Base-by-base conservation (phyloP, 192 early-diverging fungal species). In the Podochytrium sp. region DNA sequence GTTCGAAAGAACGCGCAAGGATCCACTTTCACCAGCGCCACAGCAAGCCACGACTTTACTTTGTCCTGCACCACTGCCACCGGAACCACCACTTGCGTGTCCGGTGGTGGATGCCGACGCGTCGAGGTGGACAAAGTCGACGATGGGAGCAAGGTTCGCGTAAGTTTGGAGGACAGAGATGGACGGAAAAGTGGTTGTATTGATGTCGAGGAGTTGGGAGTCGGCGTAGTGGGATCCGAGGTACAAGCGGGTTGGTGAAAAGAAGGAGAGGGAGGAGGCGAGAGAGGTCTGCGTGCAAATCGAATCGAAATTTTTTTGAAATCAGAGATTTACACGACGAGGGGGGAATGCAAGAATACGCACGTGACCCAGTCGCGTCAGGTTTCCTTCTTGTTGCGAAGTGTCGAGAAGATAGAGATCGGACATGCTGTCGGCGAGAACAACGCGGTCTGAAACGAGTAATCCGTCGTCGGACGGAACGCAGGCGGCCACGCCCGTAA, bases 171-270 rank as follows among this genome's bases (percentile, higher is more conserved):
- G 35, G 5, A 89, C 73, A 35, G 90, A 82, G 0, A 96, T n/a
- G 39, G 34, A 14, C 29, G 30, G 79, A 90, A 6, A 73, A 23
- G 34, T 82, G 71, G 2, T 65, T 27, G 5, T 32, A 35, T 14
- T 77, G 34, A 98, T 78, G n/a, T 86, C 63, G 2, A 93, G 78
- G 3, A 98, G 79, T 59, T 91, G 82, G 18, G 96, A 95, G 76
- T 98, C 95, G 10, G 91, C 94, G 51, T 84, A 89, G 67, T 92
- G 86, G 3, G 95, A 96, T 2, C 97, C 96, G 64, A 98, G 71
- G 76, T 87, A 99, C 5, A 92, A 81, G 65, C 84, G 84, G 33
- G 90, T 90, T 23, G 85, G 79, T 47, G 82, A 86, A 23, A 98
- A 75, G 52, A 92, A 91, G 12, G 89, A 76, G 33, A 99, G 77